phyloP scores from a whole-genome alignment of 2,329 filamentous ascomycete species.

The Cladosporium cucumerinum region DNA sequence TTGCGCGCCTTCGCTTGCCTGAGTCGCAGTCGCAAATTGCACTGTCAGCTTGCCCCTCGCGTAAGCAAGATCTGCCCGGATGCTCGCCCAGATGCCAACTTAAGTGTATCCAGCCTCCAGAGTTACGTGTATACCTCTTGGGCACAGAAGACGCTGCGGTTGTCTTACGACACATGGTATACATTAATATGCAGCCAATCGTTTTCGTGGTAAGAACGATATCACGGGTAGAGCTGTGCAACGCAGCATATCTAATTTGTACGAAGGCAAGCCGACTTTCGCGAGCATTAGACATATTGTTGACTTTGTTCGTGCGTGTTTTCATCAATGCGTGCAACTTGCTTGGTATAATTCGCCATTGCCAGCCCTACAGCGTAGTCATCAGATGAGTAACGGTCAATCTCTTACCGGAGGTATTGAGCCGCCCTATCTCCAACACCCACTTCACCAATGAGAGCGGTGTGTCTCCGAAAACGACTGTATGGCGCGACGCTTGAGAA shows the following conservation, averaged over 20 bases:
- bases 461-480: not conserved
- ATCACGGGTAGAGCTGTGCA: not conserved
- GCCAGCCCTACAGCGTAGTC: conserved; percentile 10
- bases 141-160: not conserved
- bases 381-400: not conserved
- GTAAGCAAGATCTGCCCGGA: not conserved
- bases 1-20: not conserved
- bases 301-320: not conserved
- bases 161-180: not conserved
- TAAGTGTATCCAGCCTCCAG: not conserved
- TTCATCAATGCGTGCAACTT: not conserved
- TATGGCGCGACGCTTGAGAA: not conserved
- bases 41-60: not conserved
- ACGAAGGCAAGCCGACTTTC: not conserved
- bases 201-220: not conserved
- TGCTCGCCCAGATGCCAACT: not conserved
- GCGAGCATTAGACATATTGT: not conserved
- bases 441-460: not conserved
- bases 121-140: not conserved
- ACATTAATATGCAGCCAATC: not conserved
- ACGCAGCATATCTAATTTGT: not conserved
- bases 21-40: not conserved
- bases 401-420: not conserved
- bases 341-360: not conserved
- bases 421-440: not conserved